Evolutionary conservation across 805 yeast species (phyloP).

Genomic region (Candida koratica): DNA sequence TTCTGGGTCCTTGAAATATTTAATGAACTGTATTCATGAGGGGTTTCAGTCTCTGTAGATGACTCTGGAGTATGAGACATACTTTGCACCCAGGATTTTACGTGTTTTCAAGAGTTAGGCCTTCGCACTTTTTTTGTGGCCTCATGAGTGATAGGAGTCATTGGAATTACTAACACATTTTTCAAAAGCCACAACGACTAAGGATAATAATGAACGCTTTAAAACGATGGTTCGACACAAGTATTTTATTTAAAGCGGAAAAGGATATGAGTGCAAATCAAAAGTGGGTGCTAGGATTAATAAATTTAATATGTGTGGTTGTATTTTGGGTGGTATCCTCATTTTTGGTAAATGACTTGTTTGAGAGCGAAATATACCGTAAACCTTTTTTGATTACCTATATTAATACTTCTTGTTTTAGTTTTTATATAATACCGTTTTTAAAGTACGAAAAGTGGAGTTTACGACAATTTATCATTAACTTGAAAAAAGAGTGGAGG

Average conservation of each 20-base stretch:
- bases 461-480: slow-evolving; percentile 20
- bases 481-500: slow-evolving; percentile 19
- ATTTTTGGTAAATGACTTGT: slow-evolving; percentile 73
- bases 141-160: slow-evolving; percentile 4
- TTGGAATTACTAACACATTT: background rate
- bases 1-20: slow-evolving; percentile 17
- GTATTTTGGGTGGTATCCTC: slow-evolving; percentile 89
- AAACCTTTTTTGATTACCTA: slow-evolving; percentile 94
- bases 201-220: background rate
- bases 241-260: slow-evolving; percentile 11
- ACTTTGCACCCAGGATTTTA: too few relatives aligned
- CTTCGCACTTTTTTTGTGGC: slow-evolving; percentile 7
- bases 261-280: slow-evolving; percentile 19
- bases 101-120: too few relatives aligned
- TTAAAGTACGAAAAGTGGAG: slow-evolving; percentile 26
- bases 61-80: slow-evolving; percentile 4
- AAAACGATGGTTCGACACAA: background rate
- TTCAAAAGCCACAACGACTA: background rate
- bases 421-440: slow-evolving; percentile 69
- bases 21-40: slow-evolving; percentile 26
- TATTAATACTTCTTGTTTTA: slow-evolving; percentile 81
- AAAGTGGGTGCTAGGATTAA: slow-evolving; percentile 75
- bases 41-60: slow-evolving; percentile 4
- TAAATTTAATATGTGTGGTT: slow-evolving; percentile 71
- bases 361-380: slow-evolving; percentile 64